Evolutionary conservation across 768 basidiomycete species (phyloP), one percentile per base, ranked within the genome.

Genomic region (Pleurotus platypus): DNA sequence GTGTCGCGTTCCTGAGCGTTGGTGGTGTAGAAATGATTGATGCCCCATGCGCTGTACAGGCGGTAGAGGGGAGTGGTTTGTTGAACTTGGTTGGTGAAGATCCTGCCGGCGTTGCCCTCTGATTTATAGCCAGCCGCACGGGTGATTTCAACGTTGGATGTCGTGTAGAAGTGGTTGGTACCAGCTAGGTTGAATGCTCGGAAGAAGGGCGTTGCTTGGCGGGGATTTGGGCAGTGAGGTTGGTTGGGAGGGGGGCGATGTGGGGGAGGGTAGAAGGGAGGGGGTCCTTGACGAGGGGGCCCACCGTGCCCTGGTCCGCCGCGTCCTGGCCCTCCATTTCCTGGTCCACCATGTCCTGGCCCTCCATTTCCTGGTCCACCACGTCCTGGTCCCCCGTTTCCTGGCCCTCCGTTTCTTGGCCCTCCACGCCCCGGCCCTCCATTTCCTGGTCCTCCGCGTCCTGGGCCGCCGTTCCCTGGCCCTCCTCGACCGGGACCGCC

Each of bases 21-120:
- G 16, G 53, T 60, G 46, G 61, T 62, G 37, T 61, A 62, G 24
- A 61, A 58, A 48, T 61, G 56, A 55, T 61, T 56, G 24, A 43
- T 42, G 16, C 30, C 30, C 27, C 27, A 46, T 5, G 55, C 8
- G 54, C 58, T 62, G 26, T 56, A 62, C 30, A 61, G 18, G 40
- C 60, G 61, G 50, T 60, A 62, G 38, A 62, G 46, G 4, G 61
- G 57, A 30, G 53, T 35, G 37, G 57, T 62, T n/a, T 35, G 35
- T 37, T 46, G 27, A 27, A 42, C 50, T 47, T 47, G 56, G 49
- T 18, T 48, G 24, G 42, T 4, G 30, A 57, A 62, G 49, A 62
- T 54, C 8, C 26, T 42, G 4, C 55, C 42, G 26, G 45, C 55
- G 22, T 18, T 15, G 40, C 22, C 40, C 16, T 56, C 55, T 7